Evolutionary conservation across 805 yeast genomes (phyloP).

Genomic region (Candida xyloterini): DNA sequence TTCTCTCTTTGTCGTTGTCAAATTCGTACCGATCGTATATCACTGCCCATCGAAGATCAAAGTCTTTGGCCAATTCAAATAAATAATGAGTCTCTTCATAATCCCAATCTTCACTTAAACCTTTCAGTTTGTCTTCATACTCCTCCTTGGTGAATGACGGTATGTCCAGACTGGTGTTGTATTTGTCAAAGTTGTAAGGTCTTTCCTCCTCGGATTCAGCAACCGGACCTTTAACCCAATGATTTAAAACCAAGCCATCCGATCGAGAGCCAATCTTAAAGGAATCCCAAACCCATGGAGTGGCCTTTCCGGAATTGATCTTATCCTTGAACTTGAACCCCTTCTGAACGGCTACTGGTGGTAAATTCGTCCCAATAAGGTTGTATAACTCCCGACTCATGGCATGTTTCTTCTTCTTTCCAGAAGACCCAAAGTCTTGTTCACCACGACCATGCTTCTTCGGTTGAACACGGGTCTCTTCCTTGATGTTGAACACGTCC

Average conservation of each 20-base stretch:
- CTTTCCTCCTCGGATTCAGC: constrained; percentile 35
- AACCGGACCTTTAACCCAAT: constrained; percentile 77
- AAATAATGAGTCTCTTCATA: constrained; percentile 75
- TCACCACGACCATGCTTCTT: constrained; percentile 23
- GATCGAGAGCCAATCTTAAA: constrained; percentile 56
- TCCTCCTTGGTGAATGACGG: constrained; percentile 67
- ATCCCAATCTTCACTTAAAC: constrained; percentile 48
- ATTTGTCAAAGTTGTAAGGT: constrained; percentile 72
- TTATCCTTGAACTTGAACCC: constrained; percentile 58
- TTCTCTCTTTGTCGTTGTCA: constrained; percentile 42
- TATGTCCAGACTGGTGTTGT: constrained; percentile 62
- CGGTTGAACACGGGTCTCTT: constrained; percentile 36
- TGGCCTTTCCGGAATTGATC: constrained; percentile 57
- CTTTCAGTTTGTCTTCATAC: constrained; percentile 45
- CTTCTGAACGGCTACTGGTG: constrained; percentile 65
- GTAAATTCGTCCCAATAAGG: constrained; percentile 86
- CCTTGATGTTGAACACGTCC: constrained; percentile 70
- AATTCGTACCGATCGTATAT: constrained; percentile 58
- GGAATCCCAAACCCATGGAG: constrained; percentile 76
- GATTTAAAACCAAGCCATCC: constrained; percentile 55
- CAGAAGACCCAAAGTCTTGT: constrained; percentile 23
- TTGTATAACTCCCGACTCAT: constrained; percentile 89
- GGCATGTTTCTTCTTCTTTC: constrained; percentile 47
- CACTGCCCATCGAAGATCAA: constrained; percentile 69
- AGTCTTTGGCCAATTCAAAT: constrained; percentile 61